Base-by-base conservation (phyloP, 768 basidiomycete species). In the Mycena floridula region DNA sequence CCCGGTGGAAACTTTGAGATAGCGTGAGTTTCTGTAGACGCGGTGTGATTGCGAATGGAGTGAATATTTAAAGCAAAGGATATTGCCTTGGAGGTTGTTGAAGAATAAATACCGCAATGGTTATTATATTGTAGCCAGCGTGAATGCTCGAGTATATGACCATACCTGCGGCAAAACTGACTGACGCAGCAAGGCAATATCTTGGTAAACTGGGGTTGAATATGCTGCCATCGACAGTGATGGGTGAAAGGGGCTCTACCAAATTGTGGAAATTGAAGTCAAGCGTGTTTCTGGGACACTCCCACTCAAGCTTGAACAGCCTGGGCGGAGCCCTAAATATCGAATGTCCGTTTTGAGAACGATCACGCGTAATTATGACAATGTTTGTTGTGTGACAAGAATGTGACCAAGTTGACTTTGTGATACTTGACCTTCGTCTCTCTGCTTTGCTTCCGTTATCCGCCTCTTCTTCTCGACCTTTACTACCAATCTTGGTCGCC, bases 41-140 rank as follows among this genome's bases (percentile, higher is more conserved):
- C n/a, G n/a, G n/a, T n/a, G n/a, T n/a, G n/a, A n/a, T n/a, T n/a
- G n/a, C n/a, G n/a, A n/a, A n/a, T n/a, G n/a, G n/a, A n/a, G n/a
- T n/a, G n/a, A n/a, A n/a, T n/a, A n/a, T n/a, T n/a, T n/a, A 83
- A 20, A 79, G 47, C 1, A 81, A 83, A 0, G 84, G 85, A 81
- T 82, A 85, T 40, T 77, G 67, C 0, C 61, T 63, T 0, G 73
- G 71, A 37, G 64, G 50, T 55, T 82, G 79, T 21, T 56, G 53
- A 37, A 83, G 68, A 23, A 80, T 40, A 27, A 67, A 38, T 24
- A 77, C 59, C 25, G 68, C 73, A 28, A 76, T 30, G 3, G 77
- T 68, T 37, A 59, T 36, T 24, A 72, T 6, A 27, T 72, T 57
- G 50, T 80, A 75, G 6, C 58, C 53, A 6, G 57, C 43, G 40